Evolutionary conservation across 2,329 filamentous ascomycete genomes (phyloP), one percentile per base, ranked within the genome.

Genomic region (Sclerotinia borealis): DNA sequence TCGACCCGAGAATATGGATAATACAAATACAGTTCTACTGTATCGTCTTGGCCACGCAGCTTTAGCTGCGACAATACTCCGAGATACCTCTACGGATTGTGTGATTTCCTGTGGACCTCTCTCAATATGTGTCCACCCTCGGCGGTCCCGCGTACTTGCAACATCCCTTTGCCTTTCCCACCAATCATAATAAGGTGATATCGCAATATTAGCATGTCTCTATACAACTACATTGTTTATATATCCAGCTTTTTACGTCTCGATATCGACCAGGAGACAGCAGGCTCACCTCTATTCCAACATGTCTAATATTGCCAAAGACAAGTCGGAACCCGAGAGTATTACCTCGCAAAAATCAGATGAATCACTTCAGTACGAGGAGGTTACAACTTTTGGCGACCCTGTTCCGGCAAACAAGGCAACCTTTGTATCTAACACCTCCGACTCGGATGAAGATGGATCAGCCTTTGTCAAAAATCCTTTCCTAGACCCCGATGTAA

Each of bases 401-500:
- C 64, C 65, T 10, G 8, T 63, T 36, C 65, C 64, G 13, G 64
- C 63, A 25, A 61, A 63, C 17, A 36, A 47, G 19, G 17, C 51
- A 2, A 25, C 50, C 0, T 64, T 64, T 17, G 29, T 48, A 4
- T 59, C 37, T 22, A 34, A 59, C 11, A 36, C 47, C 13, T 65
- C 64, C 1, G 65, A 64, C 31, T 66, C 66, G 13, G 66, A 67
- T 43, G 66, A 70, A 52, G 63, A 68, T 59, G 64, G 66, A 31
- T 58, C 50, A 6, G 39, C 27, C 1, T 59, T 67, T 43, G 51
- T 45, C 36, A 66, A 64, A 55, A 70, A 70, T 49, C 64, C 64
- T 5, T 72, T 72, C 47, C 45, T 67, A 29, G 70, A 72, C 61
- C 71, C 70, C 2, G 71, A 72, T 43, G 63, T 71, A n/a, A 65